phyloP scores from a whole-genome alignment of 495 filamentous ascomycete species.

The Rhizodiscina lignyota region DNA sequence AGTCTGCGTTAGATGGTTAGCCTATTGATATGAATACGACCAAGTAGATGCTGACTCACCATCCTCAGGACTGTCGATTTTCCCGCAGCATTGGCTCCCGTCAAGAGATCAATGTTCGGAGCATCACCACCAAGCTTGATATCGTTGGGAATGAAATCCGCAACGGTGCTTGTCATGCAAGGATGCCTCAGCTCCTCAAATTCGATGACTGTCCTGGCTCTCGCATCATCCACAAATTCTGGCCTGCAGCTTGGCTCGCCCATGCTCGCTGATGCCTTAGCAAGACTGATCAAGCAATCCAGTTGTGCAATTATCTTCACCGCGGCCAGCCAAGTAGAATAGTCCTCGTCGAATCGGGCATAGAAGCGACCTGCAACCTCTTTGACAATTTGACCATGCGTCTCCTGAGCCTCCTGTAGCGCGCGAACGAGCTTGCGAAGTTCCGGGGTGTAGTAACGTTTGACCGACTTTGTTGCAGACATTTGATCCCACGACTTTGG shows the following conservation, averaged over 20 bases:
- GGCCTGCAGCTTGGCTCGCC: slow-evolving; percentile 84
- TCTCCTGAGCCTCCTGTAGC: slow-evolving; percentile 87
- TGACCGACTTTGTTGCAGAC: slow-evolving; percentile 80
- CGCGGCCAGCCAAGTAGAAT: slow-evolving; percentile 71
- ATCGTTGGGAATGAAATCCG: slow-evolving; percentile 95
- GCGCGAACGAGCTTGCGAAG: slow-evolving; percentile 64
- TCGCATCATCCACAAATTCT: slow-evolving; percentile 62
- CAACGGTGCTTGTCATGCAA: slow-evolving; percentile 74
- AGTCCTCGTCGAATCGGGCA: slow-evolving; percentile 73
- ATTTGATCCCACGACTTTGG: slow-evolving; percentile 88
- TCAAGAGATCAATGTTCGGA: slow-evolving; percentile 80
- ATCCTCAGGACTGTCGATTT: slow-evolving; percentile 97
- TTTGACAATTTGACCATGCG: slow-evolving; percentile 80
- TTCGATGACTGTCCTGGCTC: slow-evolving; percentile 55
- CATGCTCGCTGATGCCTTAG: slow-evolving; percentile 67
- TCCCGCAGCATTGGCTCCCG: slow-evolving; percentile 92
- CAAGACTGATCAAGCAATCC: slow-evolving; percentile 85
- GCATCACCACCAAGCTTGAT: slow-evolving; percentile 65
- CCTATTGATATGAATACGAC: slow-evolving; percentile 1
- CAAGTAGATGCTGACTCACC: slow-evolving; percentile 33
- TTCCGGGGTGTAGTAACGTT: slow-evolving; percentile 87
- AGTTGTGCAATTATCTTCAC: slow-evolving; percentile 79
- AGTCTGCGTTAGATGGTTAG: slow-evolving; percentile 31
- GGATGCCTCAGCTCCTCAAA: slow-evolving; percentile 90
- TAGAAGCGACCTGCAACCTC: slow-evolving; percentile 75